A percentile compares a stretch with the other conserved stretches of the same genome.
These are phyloP conservation scores for Dryadomyces quercus-mongolicae DNA, from an alignment of 2,329 filamentous ascomycete genomes.

Conservation along the genomic window DNA sequence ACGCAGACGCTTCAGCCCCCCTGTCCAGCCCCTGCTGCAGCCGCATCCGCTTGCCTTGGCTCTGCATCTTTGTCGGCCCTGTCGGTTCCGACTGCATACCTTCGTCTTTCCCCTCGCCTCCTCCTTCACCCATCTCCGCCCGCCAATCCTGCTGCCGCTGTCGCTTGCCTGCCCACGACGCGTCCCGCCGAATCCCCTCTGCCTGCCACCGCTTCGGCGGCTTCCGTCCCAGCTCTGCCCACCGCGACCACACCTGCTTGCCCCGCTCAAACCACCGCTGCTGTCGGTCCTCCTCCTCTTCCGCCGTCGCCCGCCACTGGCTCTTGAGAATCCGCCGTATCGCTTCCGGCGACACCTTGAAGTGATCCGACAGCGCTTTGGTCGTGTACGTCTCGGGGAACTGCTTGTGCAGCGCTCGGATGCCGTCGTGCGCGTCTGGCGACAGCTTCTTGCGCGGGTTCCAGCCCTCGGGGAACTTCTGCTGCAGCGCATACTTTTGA, in stretches of 20 bases:
- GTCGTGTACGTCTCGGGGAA: slow-evolving; percentile 71
- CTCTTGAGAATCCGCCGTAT: slow-evolving; percentile 76
- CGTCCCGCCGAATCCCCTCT: slow-evolving; percentile 26
- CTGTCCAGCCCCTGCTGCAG: not conserved
- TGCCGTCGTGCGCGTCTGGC: slow-evolving; percentile 83
- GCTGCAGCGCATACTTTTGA: slow-evolving; percentile 61
- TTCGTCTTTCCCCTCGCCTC: not conserved
- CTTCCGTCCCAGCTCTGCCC: slow-evolving; percentile 48
- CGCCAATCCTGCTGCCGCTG: slow-evolving; percentile 2
- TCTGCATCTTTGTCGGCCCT: too few relatives aligned
- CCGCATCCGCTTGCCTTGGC: not conserved
- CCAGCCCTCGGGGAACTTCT: slow-evolving; percentile 78
- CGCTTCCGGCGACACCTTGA: slow-evolving; percentile 76
- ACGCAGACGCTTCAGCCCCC: not conserved
- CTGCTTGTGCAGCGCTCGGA: slow-evolving; percentile 67
- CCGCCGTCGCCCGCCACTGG: slow-evolving; percentile 54
- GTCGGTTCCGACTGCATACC: too few relatives aligned
- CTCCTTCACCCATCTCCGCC: not conserved
- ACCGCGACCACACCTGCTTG: slow-evolving; percentile 44
- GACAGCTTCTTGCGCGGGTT: slow-evolving; percentile 75
- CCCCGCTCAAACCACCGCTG: slow-evolving; percentile 50
- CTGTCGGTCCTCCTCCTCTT: slow-evolving; percentile 45
- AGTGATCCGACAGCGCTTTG: slow-evolving; percentile 58
- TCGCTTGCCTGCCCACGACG: slow-evolving; percentile 10
- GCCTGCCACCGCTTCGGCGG: slow-evolving; percentile 48